phyloP scores from a whole-genome alignment of 495 filamentous ascomycete species.

The Aspergillus affinis region DNA sequence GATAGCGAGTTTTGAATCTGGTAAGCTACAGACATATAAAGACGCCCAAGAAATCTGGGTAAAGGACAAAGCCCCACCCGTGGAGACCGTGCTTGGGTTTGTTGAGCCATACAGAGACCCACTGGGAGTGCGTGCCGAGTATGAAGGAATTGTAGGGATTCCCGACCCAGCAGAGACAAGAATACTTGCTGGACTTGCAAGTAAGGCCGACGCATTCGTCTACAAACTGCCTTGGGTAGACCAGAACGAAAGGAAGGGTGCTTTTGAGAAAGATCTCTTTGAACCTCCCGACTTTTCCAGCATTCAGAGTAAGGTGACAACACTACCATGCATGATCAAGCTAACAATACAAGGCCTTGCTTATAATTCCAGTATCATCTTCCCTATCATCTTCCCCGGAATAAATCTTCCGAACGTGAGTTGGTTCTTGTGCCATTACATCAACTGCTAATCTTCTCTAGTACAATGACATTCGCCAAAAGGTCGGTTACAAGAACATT shows the following conservation, averaged over 20 bases:
- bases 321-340: background rate
- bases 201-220: conserved; percentile 34
- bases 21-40: conserved; percentile 34
- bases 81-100: conserved; percentile 50
- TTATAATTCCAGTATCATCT: conserved; percentile 46
- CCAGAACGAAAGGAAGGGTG: conserved; percentile 38
- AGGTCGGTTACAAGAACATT: conserved; percentile 49
- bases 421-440: conserved; percentile 1
- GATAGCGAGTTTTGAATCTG: conserved; percentile 36
- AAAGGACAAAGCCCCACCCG: conserved; percentile 34
- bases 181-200: conserved; percentile 31
- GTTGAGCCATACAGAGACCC: conserved; percentile 52
- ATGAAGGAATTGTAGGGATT: conserved; percentile 47
- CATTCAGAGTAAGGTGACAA: conserved; percentile 31
- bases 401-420: conserved; percentile 43
- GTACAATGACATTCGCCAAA: conserved; percentile 50
- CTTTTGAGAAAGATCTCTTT: conserved; percentile 43
- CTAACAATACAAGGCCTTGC: conserved; percentile 32
- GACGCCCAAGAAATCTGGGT: conserved; percentile 43
- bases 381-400: conserved; percentile 36
- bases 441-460: conserved; percentile 11
- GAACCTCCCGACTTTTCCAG: conserved; percentile 44
- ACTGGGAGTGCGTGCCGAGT: conserved; percentile 43
- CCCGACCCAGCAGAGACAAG: conserved; percentile 37
- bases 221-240: conserved; percentile 35